Conservation (phyloP, 345 rosid genomes). For the Rhodamnia argentea region DNA sequence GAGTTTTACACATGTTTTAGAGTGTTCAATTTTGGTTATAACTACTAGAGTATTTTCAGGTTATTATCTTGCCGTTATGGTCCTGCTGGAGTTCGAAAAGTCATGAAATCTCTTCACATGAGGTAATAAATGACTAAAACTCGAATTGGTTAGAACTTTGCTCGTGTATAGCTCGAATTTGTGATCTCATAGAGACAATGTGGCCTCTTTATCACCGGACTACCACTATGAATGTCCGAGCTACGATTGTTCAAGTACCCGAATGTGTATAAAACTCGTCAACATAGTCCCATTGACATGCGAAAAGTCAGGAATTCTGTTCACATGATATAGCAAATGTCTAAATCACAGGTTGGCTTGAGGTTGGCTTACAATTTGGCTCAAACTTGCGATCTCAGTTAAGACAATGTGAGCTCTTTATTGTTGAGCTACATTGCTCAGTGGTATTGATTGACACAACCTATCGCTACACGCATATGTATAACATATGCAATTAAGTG, state of each 20-base stretch:
- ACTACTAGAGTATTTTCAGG: background rate
- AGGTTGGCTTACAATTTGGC: background rate
- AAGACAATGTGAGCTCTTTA: background rate
- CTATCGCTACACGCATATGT: background rate
- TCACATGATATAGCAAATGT: background rate
- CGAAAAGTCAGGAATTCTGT: background rate
- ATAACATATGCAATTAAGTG: background rate
- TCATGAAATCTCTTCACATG: background rate
- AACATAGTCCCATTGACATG: background rate
- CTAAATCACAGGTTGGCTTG: background rate
- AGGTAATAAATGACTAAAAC: background rate
- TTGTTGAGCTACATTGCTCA: background rate
- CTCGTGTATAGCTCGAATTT: background rate
- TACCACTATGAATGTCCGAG: background rate
- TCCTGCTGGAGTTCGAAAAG: background rate
- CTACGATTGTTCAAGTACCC: background rate
- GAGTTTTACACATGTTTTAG: background rate
- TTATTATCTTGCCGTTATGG: background rate
- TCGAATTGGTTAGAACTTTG: background rate
- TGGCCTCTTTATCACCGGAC: background rate
- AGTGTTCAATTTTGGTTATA: background rate
- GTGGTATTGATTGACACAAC: background rate
- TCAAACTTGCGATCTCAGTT: background rate
- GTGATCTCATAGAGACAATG: background rate
- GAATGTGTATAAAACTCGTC: background rate